Conservation (phyloP, 192 early-diverging fungal species). For the Tieghemiomyces parasiticus region DNA sequence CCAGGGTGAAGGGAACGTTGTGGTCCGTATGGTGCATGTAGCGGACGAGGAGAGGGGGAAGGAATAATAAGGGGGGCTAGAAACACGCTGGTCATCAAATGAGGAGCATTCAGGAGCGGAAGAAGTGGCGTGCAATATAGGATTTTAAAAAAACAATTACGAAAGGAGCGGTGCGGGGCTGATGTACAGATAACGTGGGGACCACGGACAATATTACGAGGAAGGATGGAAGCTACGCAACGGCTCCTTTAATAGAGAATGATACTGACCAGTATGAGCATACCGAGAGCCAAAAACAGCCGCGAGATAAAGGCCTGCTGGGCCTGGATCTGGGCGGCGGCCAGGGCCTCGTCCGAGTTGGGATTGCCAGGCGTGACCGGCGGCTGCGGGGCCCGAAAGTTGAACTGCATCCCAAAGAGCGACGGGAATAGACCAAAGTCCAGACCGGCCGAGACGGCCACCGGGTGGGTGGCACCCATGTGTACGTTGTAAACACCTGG, state of each 20-base stretch:
- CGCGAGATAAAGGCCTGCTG: constrained; percentile 71
- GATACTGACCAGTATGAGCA: constrained; percentile 61
- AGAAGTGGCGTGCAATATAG: too few relatives aligned
- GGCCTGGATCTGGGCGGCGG: constrained; percentile 14
- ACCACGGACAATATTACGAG: too few relatives aligned
- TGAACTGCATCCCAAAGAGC: constrained; percentile 38
- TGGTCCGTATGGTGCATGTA: too few relatives aligned
- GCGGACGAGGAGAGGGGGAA: too few relatives aligned
- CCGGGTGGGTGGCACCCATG: constrained; percentile 24
- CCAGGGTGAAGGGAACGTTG: too few relatives aligned
- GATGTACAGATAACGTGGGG: too few relatives aligned
- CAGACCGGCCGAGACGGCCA: constrained; percentile 41
- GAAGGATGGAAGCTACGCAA: too few relatives aligned
- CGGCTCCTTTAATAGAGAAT: constrained; percentile 57
- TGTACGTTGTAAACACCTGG: constrained; percentile 35
- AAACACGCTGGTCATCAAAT: too few relatives aligned
- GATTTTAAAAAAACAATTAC: too few relatives aligned
- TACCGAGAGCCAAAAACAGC: constrained; percentile 67
- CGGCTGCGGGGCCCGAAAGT: constrained; percentile 10
- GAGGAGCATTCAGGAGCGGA: too few relatives aligned
- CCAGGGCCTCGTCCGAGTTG: constrained; percentile 25
- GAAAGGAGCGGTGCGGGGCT: too few relatives aligned
- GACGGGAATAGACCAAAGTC: constrained; percentile 57
- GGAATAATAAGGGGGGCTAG: too few relatives aligned
- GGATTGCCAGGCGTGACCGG: constrained; percentile 12